phyloP scores from a whole-genome alignment of 352 stramenopile genomes.

The Thalassiosira mediterranea region DNA sequence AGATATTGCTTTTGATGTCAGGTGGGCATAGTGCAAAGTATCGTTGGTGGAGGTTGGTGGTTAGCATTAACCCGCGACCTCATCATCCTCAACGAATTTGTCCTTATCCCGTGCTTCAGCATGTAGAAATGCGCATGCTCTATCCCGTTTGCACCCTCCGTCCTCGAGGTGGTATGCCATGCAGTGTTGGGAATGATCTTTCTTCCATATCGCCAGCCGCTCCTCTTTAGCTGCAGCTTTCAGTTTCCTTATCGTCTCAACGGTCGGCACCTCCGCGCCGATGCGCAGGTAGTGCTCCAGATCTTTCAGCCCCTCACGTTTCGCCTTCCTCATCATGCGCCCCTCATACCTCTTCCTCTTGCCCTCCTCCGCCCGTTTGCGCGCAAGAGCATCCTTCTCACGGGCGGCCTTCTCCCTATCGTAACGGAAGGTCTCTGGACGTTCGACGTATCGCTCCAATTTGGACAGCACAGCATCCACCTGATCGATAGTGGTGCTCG shows the following conservation, averaged over 20 bases:
- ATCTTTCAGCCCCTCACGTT: slow-evolving; percentile 78
- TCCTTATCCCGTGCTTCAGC: slow-evolving; percentile 53
- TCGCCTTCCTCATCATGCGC: slow-evolving; percentile 86
- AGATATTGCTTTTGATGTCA: too few relatives aligned
- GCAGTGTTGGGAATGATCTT: slow-evolving; percentile 82
- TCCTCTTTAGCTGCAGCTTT: slow-evolving; percentile 58
- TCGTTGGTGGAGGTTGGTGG: too few relatives aligned
- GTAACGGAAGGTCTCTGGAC: slow-evolving; percentile 70
- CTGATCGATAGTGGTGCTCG: slow-evolving; percentile 53
- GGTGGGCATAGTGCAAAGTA: too few relatives aligned
- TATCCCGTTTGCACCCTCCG: slow-evolving; percentile 64
- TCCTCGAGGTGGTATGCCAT: slow-evolving; percentile 73
- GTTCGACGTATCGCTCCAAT: slow-evolving; percentile 57
- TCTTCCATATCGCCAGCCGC: slow-evolving; percentile 71
- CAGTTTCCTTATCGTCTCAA: slow-evolving; percentile 56
- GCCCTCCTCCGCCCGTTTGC: slow-evolving; percentile 77
- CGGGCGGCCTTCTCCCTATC: slow-evolving; percentile 70
- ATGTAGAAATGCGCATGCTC: slow-evolving; percentile 82
- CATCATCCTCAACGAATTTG: slow-evolving; percentile 72
- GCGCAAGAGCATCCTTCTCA: slow-evolving; percentile 74
- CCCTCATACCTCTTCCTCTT: slow-evolving; percentile 84
- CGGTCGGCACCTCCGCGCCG: slow-evolving; percentile 66
- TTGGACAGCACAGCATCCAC: slow-evolving; percentile 68
- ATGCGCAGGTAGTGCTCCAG: slow-evolving; percentile 75
- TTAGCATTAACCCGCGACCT: slow-evolving; percentile 81